Base-by-base conservation (phyloP, 2,329 filamentous ascomycete genomes). In the Ceratocystis papillata region DNA sequence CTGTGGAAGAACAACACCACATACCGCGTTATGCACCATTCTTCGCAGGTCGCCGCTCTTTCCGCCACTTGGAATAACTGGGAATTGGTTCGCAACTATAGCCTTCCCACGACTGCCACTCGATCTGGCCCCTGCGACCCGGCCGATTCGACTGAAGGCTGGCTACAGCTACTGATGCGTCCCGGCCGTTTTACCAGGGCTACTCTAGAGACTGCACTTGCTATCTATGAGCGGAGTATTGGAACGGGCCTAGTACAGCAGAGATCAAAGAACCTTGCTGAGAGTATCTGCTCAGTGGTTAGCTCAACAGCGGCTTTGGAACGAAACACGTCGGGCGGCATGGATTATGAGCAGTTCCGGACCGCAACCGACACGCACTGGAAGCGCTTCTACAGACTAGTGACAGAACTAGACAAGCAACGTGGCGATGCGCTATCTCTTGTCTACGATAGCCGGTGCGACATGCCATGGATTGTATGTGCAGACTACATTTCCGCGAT, bases 1-100 rank as follows among this genome's bases (percentile, higher is more conserved):
- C 75, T 94, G 53, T 93, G 89, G 88, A 90, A 91, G 76, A 91
- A 91, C 73, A 91, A 92, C 73, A 86, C 88, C 71, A 84, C 86
- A 2, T 91, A 90, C 72, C 81, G 87, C 68, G 81, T 91, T 8
- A 88, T 89, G 73, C 84, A 83, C 67, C 75, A 96, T 55, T 85
- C 85, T 59, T 88, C 96, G 69, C 81, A 87, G 70, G 79, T 87
- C n/a, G 80, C 83, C 48, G 83, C 85, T 55, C 78, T 87, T 67
- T 76, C 79, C 2, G 76, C 80, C 3, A 82, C 83, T 30, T 89
- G 93, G 82, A 76, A 79, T 45, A 79, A 81, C 15, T 97, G 94
- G 92, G 82, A 82, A 66, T 82, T 82, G 12, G 86, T 88, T 15
- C 82, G 82, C 63, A 79, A 83, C 50, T 87, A 90, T 68, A 81